Evolutionary conservation across 177 flowering plant species (phyloP).

Genomic region (Vitis hybrid): DNA sequence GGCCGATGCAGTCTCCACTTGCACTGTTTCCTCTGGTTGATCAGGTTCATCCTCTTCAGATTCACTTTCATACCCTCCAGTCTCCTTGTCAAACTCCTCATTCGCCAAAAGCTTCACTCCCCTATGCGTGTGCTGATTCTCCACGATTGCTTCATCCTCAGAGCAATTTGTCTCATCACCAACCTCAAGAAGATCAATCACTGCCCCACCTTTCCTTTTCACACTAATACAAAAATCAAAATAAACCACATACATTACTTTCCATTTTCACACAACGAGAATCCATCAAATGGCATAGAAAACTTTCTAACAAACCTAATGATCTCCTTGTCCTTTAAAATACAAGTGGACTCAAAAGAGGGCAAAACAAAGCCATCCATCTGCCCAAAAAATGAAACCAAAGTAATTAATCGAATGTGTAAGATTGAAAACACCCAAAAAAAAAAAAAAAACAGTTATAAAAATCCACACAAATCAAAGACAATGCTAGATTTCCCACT

Average conservation of each 20-base stretch:
- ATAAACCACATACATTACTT: neutral
- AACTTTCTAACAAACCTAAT: conserved; percentile 44
- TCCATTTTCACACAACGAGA: neutral
- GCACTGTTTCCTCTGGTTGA: conserved; percentile 16
- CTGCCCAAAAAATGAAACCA: conserved; percentile 32
- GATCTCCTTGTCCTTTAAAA: conserved; percentile 68
- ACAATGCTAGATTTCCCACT: neutral
- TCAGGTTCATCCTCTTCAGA: conserved; percentile 41
- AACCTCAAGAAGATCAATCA: conserved; percentile 14
- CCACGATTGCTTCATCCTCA: conserved; percentile 32
- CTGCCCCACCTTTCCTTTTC: conserved; percentile 38
- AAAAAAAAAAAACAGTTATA: neutral
- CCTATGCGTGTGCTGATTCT: conserved; percentile 30
- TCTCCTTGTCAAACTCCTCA: conserved; percentile 64
- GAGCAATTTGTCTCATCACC: conserved; percentile 19
- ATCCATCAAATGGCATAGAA: neutral
- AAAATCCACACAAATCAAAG: neutral
- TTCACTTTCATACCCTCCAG: conserved; percentile 54
- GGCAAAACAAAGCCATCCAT: conserved; percentile 87
- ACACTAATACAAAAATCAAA: conserved; percentile 43
- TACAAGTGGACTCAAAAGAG: conserved; percentile 57
- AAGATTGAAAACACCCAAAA: neutral
- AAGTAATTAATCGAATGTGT: neutral
- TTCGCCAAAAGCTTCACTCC: conserved; percentile 50
- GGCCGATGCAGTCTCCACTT: conserved; percentile 16